Conservation (phyloP, 139 green algal species). For the Tetradesmus lagerheimii region DNA sequence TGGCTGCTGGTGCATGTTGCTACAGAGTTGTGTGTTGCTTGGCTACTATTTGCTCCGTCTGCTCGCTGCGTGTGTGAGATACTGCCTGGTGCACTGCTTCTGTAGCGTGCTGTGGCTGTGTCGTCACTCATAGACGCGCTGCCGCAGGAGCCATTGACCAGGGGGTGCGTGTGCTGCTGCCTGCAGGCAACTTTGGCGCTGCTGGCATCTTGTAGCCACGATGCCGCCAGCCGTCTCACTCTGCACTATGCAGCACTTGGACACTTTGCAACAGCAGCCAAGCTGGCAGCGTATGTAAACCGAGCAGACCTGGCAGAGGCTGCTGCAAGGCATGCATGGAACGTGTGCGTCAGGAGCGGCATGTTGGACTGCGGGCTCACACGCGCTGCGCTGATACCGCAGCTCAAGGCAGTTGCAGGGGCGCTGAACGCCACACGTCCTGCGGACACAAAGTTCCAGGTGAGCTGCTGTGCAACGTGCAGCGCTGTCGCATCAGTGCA, state of each 20-base stretch:
- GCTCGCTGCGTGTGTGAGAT: neutral
- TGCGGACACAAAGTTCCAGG: constrained; percentile 63
- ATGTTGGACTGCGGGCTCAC: constrained; percentile 57
- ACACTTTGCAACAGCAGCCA: constrained; percentile 51
- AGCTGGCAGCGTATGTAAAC: constrained; percentile 56
- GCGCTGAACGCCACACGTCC: constrained; percentile 55
- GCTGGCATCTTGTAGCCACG: neutral
- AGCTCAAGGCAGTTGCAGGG: constrained; percentile 33
- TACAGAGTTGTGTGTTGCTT: neutral
- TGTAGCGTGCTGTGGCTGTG: too few relatives aligned
- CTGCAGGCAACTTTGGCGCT: neutral
- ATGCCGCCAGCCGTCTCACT: constrained; percentile 41
- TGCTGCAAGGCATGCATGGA: constrained; percentile 55
- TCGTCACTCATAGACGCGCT: too few relatives aligned
- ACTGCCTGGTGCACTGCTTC: too few relatives aligned
- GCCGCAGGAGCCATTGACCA: too few relatives aligned
- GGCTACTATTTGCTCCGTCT: neutral
- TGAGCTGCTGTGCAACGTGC: constrained; percentile 21
- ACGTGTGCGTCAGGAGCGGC: constrained; percentile 25
- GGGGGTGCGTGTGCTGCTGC: neutral
- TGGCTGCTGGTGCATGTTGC: neutral
- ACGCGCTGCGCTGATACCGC: constrained; percentile 36
- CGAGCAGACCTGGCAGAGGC: constrained; percentile 50
- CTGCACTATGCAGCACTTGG: constrained; percentile 53
- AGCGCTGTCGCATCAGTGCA: neutral